Percentiles rank a stretch among this genome's conserved stretches.
Conservation (phyloP, 2,329 filamentous ascomycete species). For the Fusarium sp. region DNA sequence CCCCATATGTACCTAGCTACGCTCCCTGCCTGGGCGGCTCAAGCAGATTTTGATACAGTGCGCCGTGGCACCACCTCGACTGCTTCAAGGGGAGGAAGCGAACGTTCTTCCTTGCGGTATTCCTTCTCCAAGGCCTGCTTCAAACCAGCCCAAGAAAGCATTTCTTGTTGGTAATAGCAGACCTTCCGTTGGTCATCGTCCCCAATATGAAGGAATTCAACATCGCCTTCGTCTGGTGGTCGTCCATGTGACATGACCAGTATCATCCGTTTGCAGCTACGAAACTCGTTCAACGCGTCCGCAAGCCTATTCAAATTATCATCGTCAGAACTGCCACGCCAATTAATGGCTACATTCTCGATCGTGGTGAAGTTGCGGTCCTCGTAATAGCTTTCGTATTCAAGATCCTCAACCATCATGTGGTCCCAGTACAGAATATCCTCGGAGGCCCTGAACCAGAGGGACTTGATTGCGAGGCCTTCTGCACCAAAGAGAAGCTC, state of each 20-base stretch:
- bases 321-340: background rate
- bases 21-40: background rate
- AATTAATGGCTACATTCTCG: background rate
- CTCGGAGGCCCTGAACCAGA: background rate
- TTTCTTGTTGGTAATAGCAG: background rate
- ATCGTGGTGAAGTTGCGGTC: background rate
- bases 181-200: background rate
- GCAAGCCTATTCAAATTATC: background rate
- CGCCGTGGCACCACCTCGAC: background rate
- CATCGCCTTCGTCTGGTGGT: background rate
- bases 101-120: too few species aligned
- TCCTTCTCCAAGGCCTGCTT: background rate
- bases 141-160: background rate
- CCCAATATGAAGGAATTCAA: background rate
- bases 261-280: background rate
- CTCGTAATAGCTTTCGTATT: background rate
- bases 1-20: background rate
- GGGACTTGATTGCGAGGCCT: background rate
- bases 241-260: background rate
- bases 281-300: background rate
- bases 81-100: background rate
- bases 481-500: background rate
- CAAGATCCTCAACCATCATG: too few species aligned
- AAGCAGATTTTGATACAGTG: background rate
- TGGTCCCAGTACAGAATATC: slow-evolving; percentile 13